A percentile compares a stretch with the other conserved stretches of the same genome.
Evolutionary conservation across 2,329 filamentous ascomycete genomes (phyloP).

Genomic region (Immersiporthe knoxdaviesiana): DNA sequence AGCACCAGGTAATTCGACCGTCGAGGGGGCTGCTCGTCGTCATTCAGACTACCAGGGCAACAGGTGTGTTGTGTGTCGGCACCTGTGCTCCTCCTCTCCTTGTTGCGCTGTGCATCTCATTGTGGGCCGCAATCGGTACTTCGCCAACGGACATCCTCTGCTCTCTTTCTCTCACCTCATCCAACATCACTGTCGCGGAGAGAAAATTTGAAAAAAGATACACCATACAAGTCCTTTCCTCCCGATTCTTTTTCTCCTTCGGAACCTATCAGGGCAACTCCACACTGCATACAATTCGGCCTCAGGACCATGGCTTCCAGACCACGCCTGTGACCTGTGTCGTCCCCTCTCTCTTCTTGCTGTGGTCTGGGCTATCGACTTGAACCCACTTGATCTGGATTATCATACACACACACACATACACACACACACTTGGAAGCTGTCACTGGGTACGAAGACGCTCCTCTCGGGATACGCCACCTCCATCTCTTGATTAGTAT

Average conservation of each 20-base stretch:
- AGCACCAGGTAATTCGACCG: background rate
- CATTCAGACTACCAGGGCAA: background rate
- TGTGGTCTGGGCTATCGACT: slow-evolving; percentile 14
- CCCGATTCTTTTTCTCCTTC: background rate
- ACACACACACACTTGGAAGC: slow-evolving; percentile 1
- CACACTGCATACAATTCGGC: background rate
- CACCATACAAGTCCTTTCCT: background rate
- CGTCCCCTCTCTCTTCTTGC: background rate
- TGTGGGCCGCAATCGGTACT: slow-evolving; percentile 20
- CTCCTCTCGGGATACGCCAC: background rate
- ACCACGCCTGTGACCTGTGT: slow-evolving; percentile 26
- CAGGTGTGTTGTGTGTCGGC: background rate
- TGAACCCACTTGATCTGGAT: background rate
- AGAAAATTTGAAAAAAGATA: background rate
- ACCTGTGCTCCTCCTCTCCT: background rate
- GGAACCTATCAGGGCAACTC: background rate
- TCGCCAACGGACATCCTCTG: slow-evolving; percentile 18
- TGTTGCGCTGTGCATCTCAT: slow-evolving; percentile 4
- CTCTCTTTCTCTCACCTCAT: background rate
- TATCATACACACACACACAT: no score
- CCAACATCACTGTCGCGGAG: background rate
- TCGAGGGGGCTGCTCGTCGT: background rate
- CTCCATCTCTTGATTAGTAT: background rate
- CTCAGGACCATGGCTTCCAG: slow-evolving; percentile 26
- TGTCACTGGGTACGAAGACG: slow-evolving; percentile 9